Percentiles rank a stretch among this genome's conserved stretches.
Evolutionary conservation across 805 yeast species (phyloP).

Genomic region (Pichia rugopelliculosa): DNA sequence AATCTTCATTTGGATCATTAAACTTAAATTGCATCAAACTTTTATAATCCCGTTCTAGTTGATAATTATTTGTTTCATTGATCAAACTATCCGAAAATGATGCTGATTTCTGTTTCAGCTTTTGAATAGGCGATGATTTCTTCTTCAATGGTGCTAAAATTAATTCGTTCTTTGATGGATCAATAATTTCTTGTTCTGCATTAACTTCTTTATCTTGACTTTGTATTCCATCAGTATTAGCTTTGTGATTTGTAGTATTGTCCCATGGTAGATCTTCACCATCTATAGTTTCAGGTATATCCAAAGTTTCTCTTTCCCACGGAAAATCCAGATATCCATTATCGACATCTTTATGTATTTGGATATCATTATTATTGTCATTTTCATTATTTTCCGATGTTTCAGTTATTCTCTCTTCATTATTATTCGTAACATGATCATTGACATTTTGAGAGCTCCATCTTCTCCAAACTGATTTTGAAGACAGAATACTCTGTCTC

Average conservation of each 20-base stretch:
- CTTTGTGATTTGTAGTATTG: background rate
- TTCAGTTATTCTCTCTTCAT: background rate
- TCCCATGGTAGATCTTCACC: constrained; percentile 2
- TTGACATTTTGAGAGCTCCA: background rate
- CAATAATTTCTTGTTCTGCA: constrained; percentile 1
- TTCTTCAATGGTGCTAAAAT: constrained; percentile 22
- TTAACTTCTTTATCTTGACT: background rate
- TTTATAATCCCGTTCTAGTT: constrained; percentile 23
- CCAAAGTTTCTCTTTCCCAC: constrained; percentile 7
- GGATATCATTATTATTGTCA: constrained; percentile 8
- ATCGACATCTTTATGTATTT: background rate
- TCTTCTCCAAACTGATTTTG: background rate
- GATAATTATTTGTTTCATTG: background rate
- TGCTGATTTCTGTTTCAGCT: constrained; percentile 7
- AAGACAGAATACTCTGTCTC: background rate
- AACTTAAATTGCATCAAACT: constrained; percentile 25
- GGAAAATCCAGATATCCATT: constrained; percentile 5
- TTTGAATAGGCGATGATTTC: constrained; percentile 17
- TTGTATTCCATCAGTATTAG: background rate
- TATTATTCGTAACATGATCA: background rate
- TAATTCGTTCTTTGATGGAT: constrained; percentile 15
- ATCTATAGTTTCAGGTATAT: background rate
- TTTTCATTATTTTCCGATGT: constrained; percentile 4
- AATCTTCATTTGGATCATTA: constrained; percentile 18
- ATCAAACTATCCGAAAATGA: background rate